Evolutionary conservation across 768 basidiomycete genomes (phyloP), one percentile per base, ranked within the genome.

Genomic region (Mycena capillaripes): DNA sequence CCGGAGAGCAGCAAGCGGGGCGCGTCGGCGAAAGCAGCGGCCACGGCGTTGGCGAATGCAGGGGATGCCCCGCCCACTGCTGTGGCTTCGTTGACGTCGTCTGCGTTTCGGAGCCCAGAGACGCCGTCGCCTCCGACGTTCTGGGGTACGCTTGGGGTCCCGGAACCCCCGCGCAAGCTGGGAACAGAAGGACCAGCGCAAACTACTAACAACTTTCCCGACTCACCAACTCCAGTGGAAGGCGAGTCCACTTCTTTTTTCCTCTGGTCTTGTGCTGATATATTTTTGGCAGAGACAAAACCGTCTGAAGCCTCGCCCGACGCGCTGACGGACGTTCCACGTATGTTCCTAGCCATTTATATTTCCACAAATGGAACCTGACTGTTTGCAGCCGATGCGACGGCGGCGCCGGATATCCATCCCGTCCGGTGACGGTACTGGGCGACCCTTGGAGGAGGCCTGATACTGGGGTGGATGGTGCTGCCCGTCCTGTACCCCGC

Each of bases 351-450:
- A 14, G 40, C 23, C n/a, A 38, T 42, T 53, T 23, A 48, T 53
- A 17, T n/a, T 66, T 30, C 23, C 10, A 2, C 12, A 10, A 19
- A 64, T 29, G 9, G 1, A 17, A 56, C 3, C 34, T 52, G 66
- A 66, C 62, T 66, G 38, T 25, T 40, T 50, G 29, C 57, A 73
- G 67, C 60, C 46, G 70, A 72, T 29, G 36, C 59, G 36, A 29
- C 59, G 63, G 67, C 68, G 25, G 32, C 65, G 38, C 36, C 63
- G 36, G 66, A 70, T 53, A 69, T 42, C 32, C 32, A 42, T 57
- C 59, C 56, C 11, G 65, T 44, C 25, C 78, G 64, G 71, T 81
- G 81, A 81, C 79, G 76, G 67, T 77, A 73, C 70, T 79, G 81
- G 81, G 81, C 79, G 78, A 71, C 80, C 75, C 76, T 79, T 61